Percentiles rank a stretch among this genome's conserved stretches.
These are phyloP conservation scores for Podospora sp. DNA, from an alignment of 495 filamentous ascomycete species.

Conservation along the genomic window DNA sequence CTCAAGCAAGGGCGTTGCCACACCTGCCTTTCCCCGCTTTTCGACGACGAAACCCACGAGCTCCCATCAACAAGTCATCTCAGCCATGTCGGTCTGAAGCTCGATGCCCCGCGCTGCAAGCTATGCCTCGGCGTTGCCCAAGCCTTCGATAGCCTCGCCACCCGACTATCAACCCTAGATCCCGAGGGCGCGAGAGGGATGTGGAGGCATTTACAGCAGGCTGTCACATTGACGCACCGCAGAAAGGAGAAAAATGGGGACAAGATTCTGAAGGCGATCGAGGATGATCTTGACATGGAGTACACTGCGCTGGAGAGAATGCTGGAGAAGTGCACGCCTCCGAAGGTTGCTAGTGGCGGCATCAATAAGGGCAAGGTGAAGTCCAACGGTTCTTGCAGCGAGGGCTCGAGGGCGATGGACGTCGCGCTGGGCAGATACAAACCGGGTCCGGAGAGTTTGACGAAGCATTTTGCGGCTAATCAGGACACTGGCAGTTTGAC, in stretches of 20 bases:
- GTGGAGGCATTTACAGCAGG: not conserved
- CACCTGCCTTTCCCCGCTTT: not conserved
- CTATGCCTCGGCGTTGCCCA: not conserved
- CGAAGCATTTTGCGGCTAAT: too few species aligned
- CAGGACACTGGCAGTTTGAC: too few species aligned
- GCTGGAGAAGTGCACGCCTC: not conserved
- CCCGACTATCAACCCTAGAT: not conserved
- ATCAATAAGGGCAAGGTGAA: too few species aligned
- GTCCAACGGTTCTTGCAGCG: too few species aligned
- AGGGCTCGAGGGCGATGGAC: too few species aligned
- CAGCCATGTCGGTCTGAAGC: not conserved
- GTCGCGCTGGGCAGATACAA: too few species aligned
- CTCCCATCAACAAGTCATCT: not conserved
- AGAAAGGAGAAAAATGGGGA: not conserved
- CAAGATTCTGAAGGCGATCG: not conserved
- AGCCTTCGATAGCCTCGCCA: not conserved
- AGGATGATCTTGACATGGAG: not conserved
- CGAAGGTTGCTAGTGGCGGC: too few species aligned
- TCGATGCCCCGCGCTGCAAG: not conserved
- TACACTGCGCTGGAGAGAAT: not conserved
- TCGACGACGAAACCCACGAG: not conserved
- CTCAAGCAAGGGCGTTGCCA: constrained; percentile 3
- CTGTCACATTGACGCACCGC: not conserved
- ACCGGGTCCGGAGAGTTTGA: too few species aligned
- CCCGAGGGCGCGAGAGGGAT: not conserved